Evolutionary conservation across 352 stramenopile genomes (phyloP).

Genomic region (Phytophthora pluvialis): DNA sequence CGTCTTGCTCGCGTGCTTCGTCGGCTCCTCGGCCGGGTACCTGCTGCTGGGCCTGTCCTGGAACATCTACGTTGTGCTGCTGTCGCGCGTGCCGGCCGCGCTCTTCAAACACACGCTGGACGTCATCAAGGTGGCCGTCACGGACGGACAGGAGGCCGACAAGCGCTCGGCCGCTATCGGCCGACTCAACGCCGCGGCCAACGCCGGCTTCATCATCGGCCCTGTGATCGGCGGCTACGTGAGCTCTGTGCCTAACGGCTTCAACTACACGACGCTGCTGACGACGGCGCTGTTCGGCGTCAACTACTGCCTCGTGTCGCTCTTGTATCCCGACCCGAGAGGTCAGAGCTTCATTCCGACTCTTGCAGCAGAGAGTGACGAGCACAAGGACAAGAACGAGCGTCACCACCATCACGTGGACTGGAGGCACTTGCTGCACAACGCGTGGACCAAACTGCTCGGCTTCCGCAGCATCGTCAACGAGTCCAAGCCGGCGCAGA

Average conservation of each 20-base stretch:
- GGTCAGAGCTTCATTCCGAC: neutral
- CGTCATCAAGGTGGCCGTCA: slow-evolving; percentile 77
- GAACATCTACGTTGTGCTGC: slow-evolving; percentile 80
- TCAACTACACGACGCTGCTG: slow-evolving; percentile 84
- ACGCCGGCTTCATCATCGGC: slow-evolving; percentile 79
- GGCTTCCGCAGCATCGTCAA: slow-evolving; percentile 70
- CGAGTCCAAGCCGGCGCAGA: slow-evolving; percentile 68
- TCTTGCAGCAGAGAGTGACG: neutral
- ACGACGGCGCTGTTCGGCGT: slow-evolving; percentile 68
- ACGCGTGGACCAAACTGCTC: slow-evolving; percentile 63
- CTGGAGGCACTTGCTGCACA: slow-evolving; percentile 45
- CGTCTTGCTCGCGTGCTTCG: slow-evolving; percentile 71
- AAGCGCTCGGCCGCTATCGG: slow-evolving; percentile 58
- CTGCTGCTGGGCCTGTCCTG: slow-evolving; percentile 73
- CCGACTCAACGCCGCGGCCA: slow-evolving; percentile 75
- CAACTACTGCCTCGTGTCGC: slow-evolving; percentile 73
- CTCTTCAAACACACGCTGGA: slow-evolving; percentile 88
- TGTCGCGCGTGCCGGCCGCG: slow-evolving; percentile 73
- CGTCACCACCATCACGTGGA: slow-evolving; percentile 28
- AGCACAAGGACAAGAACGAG: slow-evolving; percentile 2
- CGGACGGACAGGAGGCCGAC: slow-evolving; percentile 53
- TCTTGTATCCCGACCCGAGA: slow-evolving; percentile 51
- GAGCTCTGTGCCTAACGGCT: slow-evolving; percentile 68
- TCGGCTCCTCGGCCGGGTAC: slow-evolving; percentile 68
- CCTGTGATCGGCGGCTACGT: slow-evolving; percentile 77